Evolutionary conservation across 805 yeast genomes (phyloP).

Genomic region (Candida krabiensis): DNA sequence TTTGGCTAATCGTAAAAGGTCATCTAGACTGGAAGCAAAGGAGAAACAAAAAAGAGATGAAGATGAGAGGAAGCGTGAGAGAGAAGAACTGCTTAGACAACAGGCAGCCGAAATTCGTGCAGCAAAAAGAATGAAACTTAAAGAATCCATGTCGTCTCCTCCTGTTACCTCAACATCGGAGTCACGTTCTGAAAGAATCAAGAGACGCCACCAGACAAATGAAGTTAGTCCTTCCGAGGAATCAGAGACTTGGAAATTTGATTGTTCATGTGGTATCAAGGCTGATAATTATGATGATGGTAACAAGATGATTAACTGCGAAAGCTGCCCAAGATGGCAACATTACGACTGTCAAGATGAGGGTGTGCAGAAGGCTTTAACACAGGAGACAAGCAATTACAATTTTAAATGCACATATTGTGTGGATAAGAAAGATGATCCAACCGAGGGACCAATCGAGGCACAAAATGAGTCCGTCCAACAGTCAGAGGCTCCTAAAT

Average conservation of each 20-base stretch:
- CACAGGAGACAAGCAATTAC: constrained; percentile 29
- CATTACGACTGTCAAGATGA: constrained; percentile 36
- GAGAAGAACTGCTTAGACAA: constrained; percentile 44
- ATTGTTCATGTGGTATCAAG: constrained; percentile 38
- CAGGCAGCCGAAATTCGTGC: constrained; percentile 47
- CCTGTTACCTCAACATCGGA: constrained; percentile 29
- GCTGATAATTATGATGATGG: constrained; percentile 42
- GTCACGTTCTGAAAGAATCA: constrained; percentile 36
- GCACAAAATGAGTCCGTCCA: background rate
- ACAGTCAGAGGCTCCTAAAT: background rate
- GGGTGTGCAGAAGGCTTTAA: constrained; percentile 30
- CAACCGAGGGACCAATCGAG: background rate
- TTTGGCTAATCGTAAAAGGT: constrained; percentile 68
- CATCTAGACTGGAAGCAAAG: constrained; percentile 70
- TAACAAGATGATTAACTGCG: constrained; percentile 34
- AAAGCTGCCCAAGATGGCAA: constrained; percentile 39
- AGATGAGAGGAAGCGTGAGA: constrained; percentile 43
- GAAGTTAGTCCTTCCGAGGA: constrained; percentile 2
- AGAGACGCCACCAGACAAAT: constrained; percentile 14
- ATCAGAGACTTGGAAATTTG: constrained; percentile 36
- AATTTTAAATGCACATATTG: constrained; percentile 21
- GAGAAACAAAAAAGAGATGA: constrained; percentile 54
- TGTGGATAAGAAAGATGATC: background rate
- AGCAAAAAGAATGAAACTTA: constrained; percentile 38
- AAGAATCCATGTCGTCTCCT: constrained; percentile 30